Evolutionary conservation across 345 rosid genomes (phyloP), one percentile per base, ranked within the genome.

Genomic region (Eutrema yunnanense): DNA sequence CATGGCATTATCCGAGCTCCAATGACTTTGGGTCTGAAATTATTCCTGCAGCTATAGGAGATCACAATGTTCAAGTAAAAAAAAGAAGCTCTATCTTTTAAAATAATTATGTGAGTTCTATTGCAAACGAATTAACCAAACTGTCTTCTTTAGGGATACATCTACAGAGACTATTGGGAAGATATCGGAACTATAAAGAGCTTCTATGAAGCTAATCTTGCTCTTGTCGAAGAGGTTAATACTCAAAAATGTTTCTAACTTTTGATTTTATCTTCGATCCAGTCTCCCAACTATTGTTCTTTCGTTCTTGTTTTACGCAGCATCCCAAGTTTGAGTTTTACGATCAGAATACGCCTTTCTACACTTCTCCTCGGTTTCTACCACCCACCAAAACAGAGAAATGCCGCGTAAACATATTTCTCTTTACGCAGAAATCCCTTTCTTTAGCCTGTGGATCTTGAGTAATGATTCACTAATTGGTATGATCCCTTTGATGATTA

Each of bases 21-120:
- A 84, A 94, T 79, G 96, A 91, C 86, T 94, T 94, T 61, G 98
- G 97, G 30, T 94, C 98, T 62, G 97, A 94, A 72, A 82, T 94
- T 62, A 94, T 94, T 72, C 97, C 97, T 59, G 91, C 96, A 27
- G 90, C 98, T 54, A 88, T 94, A 29, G 76, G 30, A 83, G 98
- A 89, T 79, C 85, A 86, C 48, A 76, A 87, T 76, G 95, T 90
- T 74, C 91, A 86, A 64, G 98, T 90, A 86, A 78, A 78, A 65
- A 9, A 50, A 62, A 6, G 56, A 8, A 37, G 29, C 41, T 29
- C 27, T 49, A n/a, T 37, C 37, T 48, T 16, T 57, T 52, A 4
- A 29, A 43, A 13, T 1, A 16, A 8, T 46, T 6, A 12, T 1
- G 13, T 19, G 44, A 46, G 26, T 22, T 68, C 14, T 37, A 11